Conservation (phyloP, 345 rosid genomes). For the Physaria fendleri region DNA sequence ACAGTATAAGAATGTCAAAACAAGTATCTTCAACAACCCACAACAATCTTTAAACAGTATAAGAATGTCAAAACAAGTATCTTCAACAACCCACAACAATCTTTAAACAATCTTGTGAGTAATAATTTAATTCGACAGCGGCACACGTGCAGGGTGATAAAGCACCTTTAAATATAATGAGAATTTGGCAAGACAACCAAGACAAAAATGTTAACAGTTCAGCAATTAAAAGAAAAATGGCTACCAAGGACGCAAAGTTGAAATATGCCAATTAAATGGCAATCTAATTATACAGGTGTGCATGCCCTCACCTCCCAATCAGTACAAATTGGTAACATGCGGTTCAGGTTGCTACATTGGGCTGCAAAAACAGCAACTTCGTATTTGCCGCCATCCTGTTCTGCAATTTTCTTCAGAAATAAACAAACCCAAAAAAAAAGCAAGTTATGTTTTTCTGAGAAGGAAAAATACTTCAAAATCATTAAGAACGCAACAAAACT, state of each 20-base stretch:
- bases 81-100: neutral
- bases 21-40: neutral
- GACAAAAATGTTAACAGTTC: neutral
- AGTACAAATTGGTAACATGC: slow-evolving; percentile 77
- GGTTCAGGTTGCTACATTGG: slow-evolving; percentile 84
- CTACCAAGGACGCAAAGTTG: neutral
- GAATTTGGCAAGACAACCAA: slow-evolving; percentile 1
- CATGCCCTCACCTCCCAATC: slow-evolving; percentile 85
- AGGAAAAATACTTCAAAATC: neutral
- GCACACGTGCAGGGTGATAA: slow-evolving; percentile 7
- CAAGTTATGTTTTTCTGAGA: neutral
- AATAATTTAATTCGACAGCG: neutral
- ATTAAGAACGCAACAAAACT: slow-evolving; percentile 3
- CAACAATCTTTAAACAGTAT: slow-evolving; percentile 6
- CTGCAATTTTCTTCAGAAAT: slow-evolving; percentile 71
- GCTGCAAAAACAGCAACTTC: slow-evolving; percentile 87
- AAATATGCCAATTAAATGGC: neutral
- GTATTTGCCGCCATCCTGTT: slow-evolving; percentile 72
- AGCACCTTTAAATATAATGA: neutral
- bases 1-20: neutral
- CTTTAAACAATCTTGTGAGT: slow-evolving; percentile 6
- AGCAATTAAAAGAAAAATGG: neutral
- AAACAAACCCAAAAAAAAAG: neutral
- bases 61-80: neutral
- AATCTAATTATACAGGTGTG: neutral